phyloP scores from a whole-genome alignment of 495 filamentous ascomycete genomes.

The Terfezia claveryi region DNA sequence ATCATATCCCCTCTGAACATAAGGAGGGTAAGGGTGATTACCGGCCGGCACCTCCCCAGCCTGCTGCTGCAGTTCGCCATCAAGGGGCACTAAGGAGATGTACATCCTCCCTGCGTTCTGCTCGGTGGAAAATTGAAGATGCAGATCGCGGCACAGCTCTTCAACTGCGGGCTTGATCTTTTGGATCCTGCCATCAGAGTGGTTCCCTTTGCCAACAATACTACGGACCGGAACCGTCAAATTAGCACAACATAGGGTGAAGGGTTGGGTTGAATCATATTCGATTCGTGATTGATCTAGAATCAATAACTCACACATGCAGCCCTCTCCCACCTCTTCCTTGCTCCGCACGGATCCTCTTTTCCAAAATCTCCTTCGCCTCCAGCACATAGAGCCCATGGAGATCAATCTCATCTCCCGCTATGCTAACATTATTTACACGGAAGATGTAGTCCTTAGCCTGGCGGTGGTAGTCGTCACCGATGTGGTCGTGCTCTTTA shows the following conservation, averaged over 20 bases:
- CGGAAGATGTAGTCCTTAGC: conserved; percentile 87
- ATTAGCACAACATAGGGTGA: not conserved
- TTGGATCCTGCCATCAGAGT: conserved; percentile 53
- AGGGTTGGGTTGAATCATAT: not conserved
- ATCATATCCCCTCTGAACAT: not conserved
- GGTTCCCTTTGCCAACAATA: conserved; percentile 90
- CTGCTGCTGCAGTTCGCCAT: not conserved
- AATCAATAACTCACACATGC: conserved; percentile 30
- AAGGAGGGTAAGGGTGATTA: not conserved
- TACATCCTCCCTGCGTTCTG: conserved; percentile 74
- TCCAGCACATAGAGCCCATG: conserved; percentile 88
- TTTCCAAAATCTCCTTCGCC: conserved; percentile 70
- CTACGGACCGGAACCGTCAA: not conserved
- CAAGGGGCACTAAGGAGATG: conserved; percentile 18
- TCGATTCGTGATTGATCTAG: conserved; percentile 5
- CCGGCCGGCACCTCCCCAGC: not conserved
- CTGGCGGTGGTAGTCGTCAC: conserved; percentile 66
- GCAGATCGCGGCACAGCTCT: conserved; percentile 56
- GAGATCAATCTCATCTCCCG: conserved; percentile 67
- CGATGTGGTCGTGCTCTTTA: conserved; percentile 55
- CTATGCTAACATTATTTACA: conserved; percentile 54
- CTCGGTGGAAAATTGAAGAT: conserved; percentile 62
- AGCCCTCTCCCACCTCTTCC: conserved; percentile 51
- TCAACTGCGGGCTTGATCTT: conserved; percentile 87
- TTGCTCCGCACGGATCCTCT: conserved; percentile 54